phyloP scores from a whole-genome alignment of 768 basidiomycete species.

The Mycena olivaceomarginata region DNA sequence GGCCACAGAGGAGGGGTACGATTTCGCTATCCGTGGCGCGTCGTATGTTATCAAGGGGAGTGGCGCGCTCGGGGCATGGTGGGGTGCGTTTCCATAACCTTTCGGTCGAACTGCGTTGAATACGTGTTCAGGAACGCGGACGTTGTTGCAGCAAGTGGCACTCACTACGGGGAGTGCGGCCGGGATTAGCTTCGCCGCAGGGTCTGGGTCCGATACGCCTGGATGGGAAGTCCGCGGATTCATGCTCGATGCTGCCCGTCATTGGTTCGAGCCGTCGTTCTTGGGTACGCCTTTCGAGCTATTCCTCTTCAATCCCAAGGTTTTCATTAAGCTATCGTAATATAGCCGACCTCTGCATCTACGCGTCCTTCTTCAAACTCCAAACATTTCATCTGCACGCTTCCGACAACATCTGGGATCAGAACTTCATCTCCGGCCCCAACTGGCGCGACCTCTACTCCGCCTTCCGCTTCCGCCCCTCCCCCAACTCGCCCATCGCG shows the following conservation, averaged over 20 bases:
- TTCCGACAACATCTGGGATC: constrained; percentile 66
- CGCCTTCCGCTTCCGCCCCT: constrained; percentile 63
- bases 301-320: not conserved
- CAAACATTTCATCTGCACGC: constrained; percentile 66
- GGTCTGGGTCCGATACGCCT: constrained; percentile 60
- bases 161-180: constrained; percentile 44
- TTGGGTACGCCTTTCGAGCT: constrained; percentile 48
- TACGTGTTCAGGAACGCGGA: constrained; percentile 51
- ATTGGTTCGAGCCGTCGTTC: constrained; percentile 64
- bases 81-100: constrained; percentile 51
- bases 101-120: not conserved
- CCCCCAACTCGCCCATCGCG: constrained; percentile 53
- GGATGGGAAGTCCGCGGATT: constrained; percentile 68
- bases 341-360: constrained; percentile 63
- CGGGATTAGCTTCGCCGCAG: constrained; percentile 54
- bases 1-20: constrained; percentile 62
- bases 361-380: constrained; percentile 67
- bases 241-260: constrained; percentile 68
- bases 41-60: constrained; percentile 57
- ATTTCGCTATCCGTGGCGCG: constrained; percentile 54
- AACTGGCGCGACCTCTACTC: constrained; percentile 64
- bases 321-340: too few species aligned
- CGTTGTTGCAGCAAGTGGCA: constrained; percentile 63
- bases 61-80: constrained; percentile 61
- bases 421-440: constrained; percentile 57